Evolutionary conservation across 2,329 filamentous ascomycete genomes (phyloP), one percentile per base, ranked within the genome.

Genomic region (Aspergillus glaucus): DNA sequence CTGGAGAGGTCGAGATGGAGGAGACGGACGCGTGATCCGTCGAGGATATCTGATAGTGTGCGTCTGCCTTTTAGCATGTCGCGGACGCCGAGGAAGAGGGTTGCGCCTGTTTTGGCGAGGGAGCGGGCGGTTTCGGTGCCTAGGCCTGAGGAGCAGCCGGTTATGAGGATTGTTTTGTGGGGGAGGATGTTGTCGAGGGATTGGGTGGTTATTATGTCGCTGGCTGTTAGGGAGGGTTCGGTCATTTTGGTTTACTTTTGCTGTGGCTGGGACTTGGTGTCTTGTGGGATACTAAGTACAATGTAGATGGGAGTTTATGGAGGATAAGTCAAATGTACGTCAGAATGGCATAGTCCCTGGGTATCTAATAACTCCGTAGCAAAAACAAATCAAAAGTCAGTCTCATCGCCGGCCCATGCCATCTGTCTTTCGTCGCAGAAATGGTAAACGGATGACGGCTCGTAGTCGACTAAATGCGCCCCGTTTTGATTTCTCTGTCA

Each of bases 71-170:
- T 71, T 4, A 48, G 45, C 1, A 67, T 24, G 47, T 72, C 57
- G 3, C 71, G 62, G 0, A 60, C 70, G 1, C 64, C 62, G 2
- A 70, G 51, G 48, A 65, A 69, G 10, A 74, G 50, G 1, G 50
- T 65, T 0, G 69, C 69, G 5, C 71, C 70, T 0, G 72, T 73
- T 6, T 52, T 45, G 10, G 59, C 51, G 0, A 75, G 54, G 2
- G 70, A 71, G 6, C 62, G 61, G n/a, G 61, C 69, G 0, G 68
- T 73, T 50, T 70, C 66, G 45, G 69, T 55, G 4, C 68, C 69
- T 22, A 71, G 59, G 1, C 69, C 70, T 0, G 66, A 66, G 2
- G 67, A 67, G 36, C 55, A 60, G n/a, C 69, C 69, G 4, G 69
- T 71, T 48, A 72, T 56, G 21, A 74, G 53, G 39, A 70, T 57